These are phyloP conservation scores for Chloroidium sp. DNA, from an alignment of 163 green algal species.

Conservation along the genomic window DNA sequence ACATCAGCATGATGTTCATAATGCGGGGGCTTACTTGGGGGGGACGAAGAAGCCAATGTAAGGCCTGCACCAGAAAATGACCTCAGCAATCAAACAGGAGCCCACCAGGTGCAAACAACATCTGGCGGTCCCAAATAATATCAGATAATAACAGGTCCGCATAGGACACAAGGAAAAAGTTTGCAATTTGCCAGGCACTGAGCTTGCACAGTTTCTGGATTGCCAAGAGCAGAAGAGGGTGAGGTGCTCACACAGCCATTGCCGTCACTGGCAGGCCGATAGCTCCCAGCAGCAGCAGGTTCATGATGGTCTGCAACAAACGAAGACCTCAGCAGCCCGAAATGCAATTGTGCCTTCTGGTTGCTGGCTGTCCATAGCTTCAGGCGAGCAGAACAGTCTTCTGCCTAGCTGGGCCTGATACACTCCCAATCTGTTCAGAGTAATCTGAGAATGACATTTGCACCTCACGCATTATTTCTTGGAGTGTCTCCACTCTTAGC, in stretches of 20 bases:
- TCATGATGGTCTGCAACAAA: conserved; percentile 63
- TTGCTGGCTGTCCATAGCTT: no score
- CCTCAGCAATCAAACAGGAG: not conserved
- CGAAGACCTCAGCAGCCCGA: no score
- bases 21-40: conserved; percentile 14
- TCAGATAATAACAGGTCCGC: no score
- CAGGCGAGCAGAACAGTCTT: no score
- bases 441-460: no score
- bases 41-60: conserved; percentile 62
- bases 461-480: no score
- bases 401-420: no score
- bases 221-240: not conserved
- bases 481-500: no score
- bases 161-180: not conserved
- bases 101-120: not conserved
- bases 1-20: no score
- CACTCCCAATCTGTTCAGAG: no score
- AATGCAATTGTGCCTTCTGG: no score
- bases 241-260: conserved; percentile 32
- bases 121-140: not conserved
- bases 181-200: not conserved
- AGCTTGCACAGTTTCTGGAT: not conserved
- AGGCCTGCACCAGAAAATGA: conserved; percentile 14
- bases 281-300: conserved; percentile 80
- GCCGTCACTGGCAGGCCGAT: conserved; percentile 50